Evolutionary conservation across 371 early-diverging fungal species (phyloP).

Genomic region (Ecytonucleospora hepatopenaei): DNA sequence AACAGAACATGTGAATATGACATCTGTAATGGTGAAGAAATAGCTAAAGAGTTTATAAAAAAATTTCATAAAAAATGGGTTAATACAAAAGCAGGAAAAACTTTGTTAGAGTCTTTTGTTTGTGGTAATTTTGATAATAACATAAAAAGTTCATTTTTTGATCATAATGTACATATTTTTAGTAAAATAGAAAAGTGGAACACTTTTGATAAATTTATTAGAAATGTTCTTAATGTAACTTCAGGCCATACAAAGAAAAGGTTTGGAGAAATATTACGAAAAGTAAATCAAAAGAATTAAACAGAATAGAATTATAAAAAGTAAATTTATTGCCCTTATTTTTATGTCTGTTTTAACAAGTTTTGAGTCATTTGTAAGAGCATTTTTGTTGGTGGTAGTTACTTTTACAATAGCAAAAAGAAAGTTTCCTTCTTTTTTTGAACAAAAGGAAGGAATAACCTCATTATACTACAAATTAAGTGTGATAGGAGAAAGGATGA

Average conservation of each 20-base stretch:
- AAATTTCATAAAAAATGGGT: conserved; percentile 4
- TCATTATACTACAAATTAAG: conserved; percentile 36
- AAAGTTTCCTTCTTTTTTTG: conserved; percentile 63
- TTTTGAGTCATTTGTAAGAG: conserved; percentile 65
- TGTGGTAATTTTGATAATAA: background rate
- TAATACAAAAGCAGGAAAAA: conserved; percentile 1
- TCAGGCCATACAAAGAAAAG: conserved; percentile 15
- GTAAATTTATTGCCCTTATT: background rate
- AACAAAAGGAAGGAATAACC: conserved; percentile 61
- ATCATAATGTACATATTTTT: conserved; percentile 15
- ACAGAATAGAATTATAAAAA: background rate
- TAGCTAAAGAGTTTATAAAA: conserved; percentile 7
- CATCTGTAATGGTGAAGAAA: background rate
- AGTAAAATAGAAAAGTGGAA: conserved; percentile 5
- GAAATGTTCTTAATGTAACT: background rate
- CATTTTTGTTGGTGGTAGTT: conserved; percentile 64
- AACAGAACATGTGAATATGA: background rate
- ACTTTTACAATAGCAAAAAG: conserved; percentile 66
- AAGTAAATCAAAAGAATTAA: background rate
- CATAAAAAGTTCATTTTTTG: conserved; percentile 5
- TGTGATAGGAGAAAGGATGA: conserved; percentile 53
- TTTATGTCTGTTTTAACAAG: conserved; percentile 63
- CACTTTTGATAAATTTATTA: conserved; percentile 1
- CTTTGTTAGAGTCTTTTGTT: conserved; percentile 6
- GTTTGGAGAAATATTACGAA: conserved; percentile 8